These are phyloP conservation scores for Tritrichomonas foetus DNA, from an alignment of 208 protist genomes.

Conservation along the genomic window DNA sequence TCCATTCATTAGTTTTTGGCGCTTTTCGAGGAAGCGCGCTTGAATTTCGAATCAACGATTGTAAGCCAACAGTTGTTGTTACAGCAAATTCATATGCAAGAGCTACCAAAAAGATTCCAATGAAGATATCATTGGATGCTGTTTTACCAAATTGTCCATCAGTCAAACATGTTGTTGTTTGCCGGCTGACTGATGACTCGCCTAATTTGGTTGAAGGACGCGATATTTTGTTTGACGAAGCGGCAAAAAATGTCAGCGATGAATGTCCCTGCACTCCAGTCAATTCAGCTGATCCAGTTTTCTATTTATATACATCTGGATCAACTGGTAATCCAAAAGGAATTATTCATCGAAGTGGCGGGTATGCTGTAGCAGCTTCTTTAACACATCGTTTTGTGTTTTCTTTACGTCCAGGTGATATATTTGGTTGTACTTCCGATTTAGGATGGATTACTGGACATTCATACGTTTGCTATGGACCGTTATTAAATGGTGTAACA, in stretches of 20 bases:
- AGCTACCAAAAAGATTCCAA: conserved; percentile 47
- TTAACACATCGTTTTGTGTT: conserved; percentile 39
- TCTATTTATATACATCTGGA: conserved; percentile 91
- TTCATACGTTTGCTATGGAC: conserved; percentile 91
- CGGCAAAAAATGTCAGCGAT: not conserved
- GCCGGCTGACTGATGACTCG: not conserved
- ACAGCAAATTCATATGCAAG: conserved; percentile 52
- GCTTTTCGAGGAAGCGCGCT: conserved; percentile 61
- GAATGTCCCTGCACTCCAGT: conserved; percentile 66
- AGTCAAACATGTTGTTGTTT: not conserved
- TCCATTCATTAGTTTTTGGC: conserved; percentile 61
- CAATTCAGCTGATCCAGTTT: conserved; percentile 80
- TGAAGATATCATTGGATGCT: conserved; percentile 42
- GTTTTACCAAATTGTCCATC: not conserved
- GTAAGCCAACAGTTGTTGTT: conserved; percentile 52
- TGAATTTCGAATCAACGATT: conserved; percentile 61
- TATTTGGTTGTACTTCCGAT: conserved; percentile 42
- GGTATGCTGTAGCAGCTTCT: not conserved
- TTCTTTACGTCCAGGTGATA: not conserved
- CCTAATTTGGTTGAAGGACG: not conserved
- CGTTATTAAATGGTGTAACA: conserved; percentile 84
- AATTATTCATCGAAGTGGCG: not conserved
- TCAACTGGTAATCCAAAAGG: conserved; percentile 65
- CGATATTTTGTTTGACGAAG: not conserved
- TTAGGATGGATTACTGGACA: conserved; percentile 69